These are phyloP conservation scores for Crithidia acanthocephali DNA, from an alignment of 208 protist species.

Conservation along the genomic window DNA sequence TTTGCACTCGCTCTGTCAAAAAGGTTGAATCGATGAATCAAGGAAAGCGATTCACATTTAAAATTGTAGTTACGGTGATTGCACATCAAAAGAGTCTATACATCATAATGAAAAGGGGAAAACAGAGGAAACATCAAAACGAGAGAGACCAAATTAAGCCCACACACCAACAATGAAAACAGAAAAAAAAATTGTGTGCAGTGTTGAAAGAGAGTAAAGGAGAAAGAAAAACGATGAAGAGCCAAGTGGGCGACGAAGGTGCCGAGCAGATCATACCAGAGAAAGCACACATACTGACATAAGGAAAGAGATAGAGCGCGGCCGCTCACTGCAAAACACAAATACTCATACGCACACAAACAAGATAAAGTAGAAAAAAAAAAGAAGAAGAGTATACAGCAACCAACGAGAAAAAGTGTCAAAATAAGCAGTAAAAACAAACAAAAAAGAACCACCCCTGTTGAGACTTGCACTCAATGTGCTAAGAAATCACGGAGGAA, in stretches of 20 bases:
- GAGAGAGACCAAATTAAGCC: no score
- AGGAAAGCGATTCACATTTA: conserved; percentile 2
- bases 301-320: neutral
- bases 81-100: conserved; percentile 22
- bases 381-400: no score
- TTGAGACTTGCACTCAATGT: no score
- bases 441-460: no score
- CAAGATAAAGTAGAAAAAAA: no score
- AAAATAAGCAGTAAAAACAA: no score
- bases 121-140: conserved; percentile 2
- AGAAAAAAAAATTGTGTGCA: conserved; percentile 17
- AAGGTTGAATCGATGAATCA: conserved; percentile 8
- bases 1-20: neutral
- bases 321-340: no score
- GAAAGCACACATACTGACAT: neutral
- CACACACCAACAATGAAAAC: neutral
- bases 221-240: neutral
- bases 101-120: conserved; percentile 17
- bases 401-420: no score
- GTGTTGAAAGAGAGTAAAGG: neutral
- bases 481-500: no score
- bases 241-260: neutral
- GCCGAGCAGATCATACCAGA: neutral
- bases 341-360: no score
- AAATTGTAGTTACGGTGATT: neutral